Percentiles rank a stretch among this genome's conserved stretches.
These are phyloP conservation scores for Hippophae tibetana DNA, from an alignment of 306 rosid species.

Conservation along the genomic window DNA sequence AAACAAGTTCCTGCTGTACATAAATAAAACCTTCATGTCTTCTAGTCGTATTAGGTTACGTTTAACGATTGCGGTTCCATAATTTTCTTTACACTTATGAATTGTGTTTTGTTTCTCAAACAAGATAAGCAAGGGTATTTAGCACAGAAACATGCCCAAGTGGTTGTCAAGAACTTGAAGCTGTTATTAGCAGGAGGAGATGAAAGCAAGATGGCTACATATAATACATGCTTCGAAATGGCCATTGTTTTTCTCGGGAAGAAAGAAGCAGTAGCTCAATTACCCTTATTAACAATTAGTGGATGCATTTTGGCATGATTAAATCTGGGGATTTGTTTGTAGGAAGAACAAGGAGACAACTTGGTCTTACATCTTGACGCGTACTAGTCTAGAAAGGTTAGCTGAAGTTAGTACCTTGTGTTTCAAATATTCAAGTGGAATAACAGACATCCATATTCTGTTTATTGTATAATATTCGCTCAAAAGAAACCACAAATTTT, in stretches of 20 bases:
- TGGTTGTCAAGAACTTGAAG: constrained; percentile 26
- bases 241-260: constrained; percentile 38
- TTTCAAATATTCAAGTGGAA: no score
- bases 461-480: no score
- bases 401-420: neutral
- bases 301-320: constrained; percentile 55
- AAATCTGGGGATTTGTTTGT: constrained; percentile 78
- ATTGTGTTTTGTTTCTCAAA: no score
- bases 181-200: constrained; percentile 15
- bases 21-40: no score
- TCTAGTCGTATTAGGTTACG: no score
- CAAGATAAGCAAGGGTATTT: constrained; percentile 27
- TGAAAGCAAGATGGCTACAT: constrained; percentile 18
- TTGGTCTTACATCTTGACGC: constrained; percentile 34
- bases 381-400: neutral
- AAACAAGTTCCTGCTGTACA: no score
- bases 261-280: constrained; percentile 41
- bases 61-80: no score
- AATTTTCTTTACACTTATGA: no score
- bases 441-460: no score
- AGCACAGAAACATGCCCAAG: constrained; percentile 26
- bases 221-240: constrained; percentile 15
- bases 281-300: constrained; percentile 43
- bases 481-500: no score
- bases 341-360: constrained; percentile 58